A percentile compares a stretch with the other conserved stretches of the same genome.
Conservation (phyloP, 1,284 basidiomycete genomes). For the Pseudozyma sp. region DNA sequence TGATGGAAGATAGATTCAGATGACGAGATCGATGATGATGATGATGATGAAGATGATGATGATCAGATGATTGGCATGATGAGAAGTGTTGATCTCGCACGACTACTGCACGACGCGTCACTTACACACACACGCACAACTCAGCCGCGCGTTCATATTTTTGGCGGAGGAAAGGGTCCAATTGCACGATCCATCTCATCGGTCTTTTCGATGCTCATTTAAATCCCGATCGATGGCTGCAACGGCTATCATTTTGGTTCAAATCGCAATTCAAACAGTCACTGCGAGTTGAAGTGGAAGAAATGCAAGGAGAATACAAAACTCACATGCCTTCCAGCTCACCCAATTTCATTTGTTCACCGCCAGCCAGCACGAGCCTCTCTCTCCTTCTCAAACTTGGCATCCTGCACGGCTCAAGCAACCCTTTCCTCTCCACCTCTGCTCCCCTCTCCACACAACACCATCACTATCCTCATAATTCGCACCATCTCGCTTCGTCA, state of each 20-base stretch:
- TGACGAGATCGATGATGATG: neutral
- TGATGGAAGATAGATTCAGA: neutral
- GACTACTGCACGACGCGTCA: constrained; percentile 20
- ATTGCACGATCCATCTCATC: neutral
- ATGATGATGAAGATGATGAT: neutral
- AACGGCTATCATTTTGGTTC: neutral
- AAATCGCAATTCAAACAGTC: constrained; percentile 1
- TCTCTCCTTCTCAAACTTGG: neutral
- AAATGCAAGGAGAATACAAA: constrained; percentile 11
- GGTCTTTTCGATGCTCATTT: neutral
- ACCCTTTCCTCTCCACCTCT: neutral
- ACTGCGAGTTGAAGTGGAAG: neutral
- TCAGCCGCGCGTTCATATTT: constrained; percentile 12
- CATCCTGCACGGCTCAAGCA: constrained; percentile 4
- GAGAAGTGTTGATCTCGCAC: constrained; percentile 15
- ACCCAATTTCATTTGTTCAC: constrained; percentile 6
- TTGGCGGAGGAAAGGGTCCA: neutral
- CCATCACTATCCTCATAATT: constrained; percentile 6
- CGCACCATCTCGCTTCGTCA: neutral
- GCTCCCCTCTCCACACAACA: neutral
- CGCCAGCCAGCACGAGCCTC: constrained; percentile 1
- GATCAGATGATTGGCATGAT: neutral
- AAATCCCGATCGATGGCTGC: neutral
- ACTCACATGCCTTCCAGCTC: constrained; percentile 28
- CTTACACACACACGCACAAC: neutral